Percentiles rank a stretch among this genome's conserved stretches.
phyloP scores from a whole-genome alignment of 495 filamentous ascomycete genomes.

The Opeltia flavorubescens region DNA sequence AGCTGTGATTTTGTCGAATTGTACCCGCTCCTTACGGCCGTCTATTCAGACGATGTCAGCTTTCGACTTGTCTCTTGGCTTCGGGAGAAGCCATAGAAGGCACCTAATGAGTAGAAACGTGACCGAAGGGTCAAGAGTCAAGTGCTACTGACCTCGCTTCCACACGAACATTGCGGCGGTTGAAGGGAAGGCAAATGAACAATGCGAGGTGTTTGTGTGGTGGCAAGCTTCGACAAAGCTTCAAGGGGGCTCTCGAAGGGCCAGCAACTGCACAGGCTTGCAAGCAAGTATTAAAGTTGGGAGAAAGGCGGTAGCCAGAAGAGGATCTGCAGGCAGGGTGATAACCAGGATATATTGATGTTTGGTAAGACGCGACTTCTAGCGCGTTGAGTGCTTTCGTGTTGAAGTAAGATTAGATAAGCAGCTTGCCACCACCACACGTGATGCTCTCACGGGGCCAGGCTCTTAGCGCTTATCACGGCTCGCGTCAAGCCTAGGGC shows the following conservation, averaged over 20 bases:
- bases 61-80: background rate
- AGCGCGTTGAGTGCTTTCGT: background rate
- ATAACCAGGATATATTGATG: background rate
- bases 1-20: conserved; percentile 99
- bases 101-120: background rate
- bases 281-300: background rate
- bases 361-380: background rate
- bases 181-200: background rate
- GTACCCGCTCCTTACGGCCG: conserved; percentile 98
- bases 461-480: too few relatives aligned
- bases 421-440: too few relatives aligned
- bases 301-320: background rate
- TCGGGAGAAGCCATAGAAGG: conserved; percentile 16
- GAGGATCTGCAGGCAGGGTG: background rate
- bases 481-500: too few relatives aligned
- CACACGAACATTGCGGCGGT: conserved; percentile 48
- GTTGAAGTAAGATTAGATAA: too few relatives aligned
- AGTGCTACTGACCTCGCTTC: conserved; percentile 46
- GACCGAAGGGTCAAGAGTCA: background rate
- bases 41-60: conserved; percentile 36
- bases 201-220: background rate
- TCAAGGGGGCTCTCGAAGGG: background rate
- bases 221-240: background rate
- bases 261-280: background rate
- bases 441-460: too few relatives aligned